Percentiles rank a stretch among this genome's conserved stretches.
Evolutionary conservation across 148 eudicot genomes (phyloP).

Genomic region (Pharnaceum exiguum): DNA sequence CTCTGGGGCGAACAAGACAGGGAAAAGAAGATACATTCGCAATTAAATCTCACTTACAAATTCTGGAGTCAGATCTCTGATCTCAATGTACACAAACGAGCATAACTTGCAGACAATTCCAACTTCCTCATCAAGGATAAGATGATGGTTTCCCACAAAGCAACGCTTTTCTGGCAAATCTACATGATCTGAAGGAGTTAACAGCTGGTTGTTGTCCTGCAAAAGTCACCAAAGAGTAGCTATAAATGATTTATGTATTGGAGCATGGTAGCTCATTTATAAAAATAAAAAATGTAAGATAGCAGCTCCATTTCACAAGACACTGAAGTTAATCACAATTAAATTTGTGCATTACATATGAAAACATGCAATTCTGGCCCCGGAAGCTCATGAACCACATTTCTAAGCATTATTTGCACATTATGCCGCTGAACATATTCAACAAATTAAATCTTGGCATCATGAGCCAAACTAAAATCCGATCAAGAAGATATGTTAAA

Average conservation of each 20-base stretch:
- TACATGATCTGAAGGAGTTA: constrained; percentile 7
- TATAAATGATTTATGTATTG: no score
- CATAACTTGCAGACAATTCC: constrained; percentile 49
- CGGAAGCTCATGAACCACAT: no score
- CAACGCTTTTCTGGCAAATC: constrained; percentile 29
- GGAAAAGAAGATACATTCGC: background rate
- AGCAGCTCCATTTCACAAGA: no score
- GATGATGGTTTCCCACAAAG: constrained; percentile 34
- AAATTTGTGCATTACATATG: no score
- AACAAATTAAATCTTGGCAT: no score
- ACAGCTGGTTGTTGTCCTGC: constrained; percentile 25
- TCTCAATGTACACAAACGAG: constrained; percentile 39
- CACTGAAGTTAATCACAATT: no score
- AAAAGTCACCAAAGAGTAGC: constrained; percentile 5
- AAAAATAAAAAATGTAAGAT: no score
- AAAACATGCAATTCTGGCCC: no score
- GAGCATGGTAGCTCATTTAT: background rate
- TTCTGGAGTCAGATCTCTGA: constrained; percentile 24
- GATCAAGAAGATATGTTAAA: no score
- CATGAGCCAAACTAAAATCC: no score
- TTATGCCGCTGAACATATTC: no score
- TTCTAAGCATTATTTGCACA: no score
- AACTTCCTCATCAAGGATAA: constrained; percentile 46
- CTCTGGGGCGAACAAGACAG: background rate
- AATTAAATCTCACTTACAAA: constrained; percentile 27